phyloP scores from a whole-genome alignment of 2,329 filamentous ascomycete species.

The Verticillium alfalfae region DNA sequence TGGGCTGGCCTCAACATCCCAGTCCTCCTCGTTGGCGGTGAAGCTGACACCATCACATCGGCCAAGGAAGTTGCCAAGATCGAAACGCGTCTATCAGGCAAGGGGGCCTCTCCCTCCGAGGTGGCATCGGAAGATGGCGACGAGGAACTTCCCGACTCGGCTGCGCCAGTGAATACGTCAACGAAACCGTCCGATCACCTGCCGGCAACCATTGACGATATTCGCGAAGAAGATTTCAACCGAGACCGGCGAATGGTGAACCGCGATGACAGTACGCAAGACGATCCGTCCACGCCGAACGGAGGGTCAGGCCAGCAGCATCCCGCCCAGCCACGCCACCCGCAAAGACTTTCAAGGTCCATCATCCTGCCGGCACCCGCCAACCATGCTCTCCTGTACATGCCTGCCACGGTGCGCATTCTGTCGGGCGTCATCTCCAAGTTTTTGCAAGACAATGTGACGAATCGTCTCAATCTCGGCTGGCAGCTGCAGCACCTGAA shows the following conservation, averaged over 20 bases:
- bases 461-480: constrained; percentile 70
- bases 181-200: constrained; percentile 20
- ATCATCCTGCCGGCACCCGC: constrained; percentile 70
- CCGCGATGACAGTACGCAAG: constrained; percentile 28
- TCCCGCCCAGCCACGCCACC: constrained; percentile 44
- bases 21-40: constrained; percentile 72
- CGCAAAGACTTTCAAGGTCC: constrained; percentile 54
- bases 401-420: constrained; percentile 66
- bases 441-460: constrained; percentile 72
- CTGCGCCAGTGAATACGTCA: constrained; percentile 39
- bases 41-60: constrained; percentile 72
- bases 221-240: constrained; percentile 30
- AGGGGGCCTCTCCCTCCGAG: constrained; percentile 3
- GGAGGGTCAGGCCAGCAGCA: constrained; percentile 24
- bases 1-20: constrained; percentile 73
- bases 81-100: constrained; percentile 17
- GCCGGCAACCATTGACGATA: constrained; percentile 29
- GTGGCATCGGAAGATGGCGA: constrained; percentile 12
- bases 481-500: constrained; percentile 91
- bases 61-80: constrained; percentile 67
- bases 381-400: constrained; percentile 80
- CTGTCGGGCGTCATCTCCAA: constrained; percentile 77
- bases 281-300: constrained; percentile 41
- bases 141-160: constrained; percentile 38
- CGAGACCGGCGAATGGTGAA: constrained; percentile 17